Base-by-base conservation (phyloP, 2,329 filamentous ascomycete species). In the Colletotrichum falcatum region DNA sequence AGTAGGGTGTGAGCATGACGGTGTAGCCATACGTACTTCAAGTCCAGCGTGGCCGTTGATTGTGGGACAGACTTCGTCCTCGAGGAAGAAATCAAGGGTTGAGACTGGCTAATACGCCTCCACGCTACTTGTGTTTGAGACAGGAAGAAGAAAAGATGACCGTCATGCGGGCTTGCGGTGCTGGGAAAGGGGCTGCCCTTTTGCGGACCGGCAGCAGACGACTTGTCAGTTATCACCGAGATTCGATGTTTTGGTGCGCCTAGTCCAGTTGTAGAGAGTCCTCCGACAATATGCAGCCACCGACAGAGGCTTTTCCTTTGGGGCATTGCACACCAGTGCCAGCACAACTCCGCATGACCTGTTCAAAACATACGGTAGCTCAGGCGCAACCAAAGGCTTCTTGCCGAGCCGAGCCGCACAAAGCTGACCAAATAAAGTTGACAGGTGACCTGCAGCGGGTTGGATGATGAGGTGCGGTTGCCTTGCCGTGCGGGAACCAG, bases 351-450 rank as follows among this genome's bases (percentile, higher is more conserved):
- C 18, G 16, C 23, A 23, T 62, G 16, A 49, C 48, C 37, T 42
- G 49, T n/a, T 5, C 28, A 54, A 18, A 35, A 20, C 30, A 5
- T 14, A 26, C 26, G 14, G 64, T n/a, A 64, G 26, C 58, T 26
- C 42, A 6, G 14, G n/a, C 5, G 26, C 9, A 20, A 18, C 8
- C 23, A 33, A 5, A 42, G 18, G 46, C 26, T 49, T 37, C 30
- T n/a, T 11, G 18, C 33, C 18, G 30, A 35, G 30, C 39, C 44
- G 48, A 49, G 39, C 46, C n/a, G 23, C 11, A 42, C 56, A 61
- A 51, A 66, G 49, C 49, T 56, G 56, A 37, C 49, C 18, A 66
- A 70, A 59, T 62, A 70, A 59, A 62, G 67, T 67, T 67, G 64
- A 54, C 53, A 62, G 54, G 67, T 62, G 59, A 53, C 51, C 44